phyloP scores from a whole-genome alignment of 2,329 filamentous ascomycete genomes.

The Venturia aucupariae region DNA sequence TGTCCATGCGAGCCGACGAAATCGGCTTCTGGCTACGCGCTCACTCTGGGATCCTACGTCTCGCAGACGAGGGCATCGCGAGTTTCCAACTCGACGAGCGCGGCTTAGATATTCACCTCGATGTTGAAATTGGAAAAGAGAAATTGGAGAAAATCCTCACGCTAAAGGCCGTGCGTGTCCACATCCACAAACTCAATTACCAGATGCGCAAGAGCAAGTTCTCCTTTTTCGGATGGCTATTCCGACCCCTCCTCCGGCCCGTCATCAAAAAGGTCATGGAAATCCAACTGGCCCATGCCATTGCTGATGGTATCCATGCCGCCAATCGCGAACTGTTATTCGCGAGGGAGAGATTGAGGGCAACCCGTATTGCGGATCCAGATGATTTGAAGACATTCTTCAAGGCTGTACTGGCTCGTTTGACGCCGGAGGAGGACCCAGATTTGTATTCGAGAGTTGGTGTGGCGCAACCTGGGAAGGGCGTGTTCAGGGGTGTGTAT shows the following conservation, averaged over 20 bases:
- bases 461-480: conserved; percentile 49
- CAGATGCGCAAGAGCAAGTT: conserved; percentile 65
- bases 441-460: conserved; percentile 69
- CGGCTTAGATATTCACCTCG: conserved; percentile 77
- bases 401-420: conserved; percentile 67
- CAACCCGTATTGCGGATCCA: conserved; percentile 73
- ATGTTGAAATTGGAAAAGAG: conserved; percentile 73
- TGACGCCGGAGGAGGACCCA: conserved; percentile 63
- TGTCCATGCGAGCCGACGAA: conserved; percentile 77
- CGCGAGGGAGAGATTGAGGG: conserved; percentile 75
- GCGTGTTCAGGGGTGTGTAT: conserved; percentile 75
- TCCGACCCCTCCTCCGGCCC: conserved; percentile 76
- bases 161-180: conserved; percentile 65
- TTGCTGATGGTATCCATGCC: conserved; percentile 59
- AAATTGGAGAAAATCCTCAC: conserved; percentile 72
- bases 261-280: conserved; percentile 73
- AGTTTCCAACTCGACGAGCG: conserved; percentile 78
- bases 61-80: conserved; percentile 76
- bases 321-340: conserved; percentile 81
- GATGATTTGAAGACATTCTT: conserved; percentile 74
- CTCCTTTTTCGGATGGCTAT: conserved; percentile 67
- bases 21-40: conserved; percentile 82
- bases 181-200: conserved; percentile 82
- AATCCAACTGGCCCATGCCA: conserved; percentile 61
- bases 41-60: conserved; percentile 63